phyloP scores from a whole-genome alignment of 768 basidiomycete species.

The Boletus huronensis region DNA sequence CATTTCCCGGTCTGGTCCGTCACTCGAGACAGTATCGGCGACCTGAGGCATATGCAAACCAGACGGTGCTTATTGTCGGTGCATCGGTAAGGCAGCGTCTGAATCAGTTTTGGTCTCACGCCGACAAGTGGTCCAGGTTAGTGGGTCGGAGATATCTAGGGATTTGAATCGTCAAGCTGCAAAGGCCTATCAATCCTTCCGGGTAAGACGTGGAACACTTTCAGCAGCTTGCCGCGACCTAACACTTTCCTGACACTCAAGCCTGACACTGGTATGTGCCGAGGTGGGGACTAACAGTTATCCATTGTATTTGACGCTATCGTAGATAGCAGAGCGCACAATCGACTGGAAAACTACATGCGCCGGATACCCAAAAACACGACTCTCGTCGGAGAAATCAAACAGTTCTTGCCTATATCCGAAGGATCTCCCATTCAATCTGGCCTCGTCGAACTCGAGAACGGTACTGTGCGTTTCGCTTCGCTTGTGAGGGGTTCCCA shows the following conservation, averaged over 20 bases:
- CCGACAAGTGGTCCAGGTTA: not conserved
- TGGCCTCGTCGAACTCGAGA: not conserved
- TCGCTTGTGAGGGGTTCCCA: not conserved
- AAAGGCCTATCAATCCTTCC: constrained; percentile 3
- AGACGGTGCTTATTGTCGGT: constrained; percentile 44
- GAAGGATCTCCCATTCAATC: not conserved
- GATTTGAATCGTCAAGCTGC: constrained; percentile 1
- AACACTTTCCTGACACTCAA: not conserved
- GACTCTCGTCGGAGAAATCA: not conserved
- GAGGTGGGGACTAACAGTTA: not conserved
- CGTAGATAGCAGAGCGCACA: not conserved
- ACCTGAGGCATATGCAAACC: constrained; percentile 34
- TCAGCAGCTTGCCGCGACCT: not conserved
- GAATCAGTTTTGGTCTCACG: too few species aligned
- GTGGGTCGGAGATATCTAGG: constrained; percentile 8
- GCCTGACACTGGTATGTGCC: constrained; percentile 4
- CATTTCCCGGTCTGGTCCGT: constrained; percentile 32
- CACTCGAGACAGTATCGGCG: constrained; percentile 43
- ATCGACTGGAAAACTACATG: not conserved
- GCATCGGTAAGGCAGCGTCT: constrained; percentile 3
- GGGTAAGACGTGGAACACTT: not conserved
- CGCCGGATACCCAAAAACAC: not conserved
- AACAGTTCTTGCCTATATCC: not conserved
- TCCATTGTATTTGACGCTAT: too few species aligned
- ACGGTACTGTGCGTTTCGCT: not conserved